phyloP scores from a whole-genome alignment of 2,329 filamentous ascomycete species.

The Dissoconium aciculare region DNA sequence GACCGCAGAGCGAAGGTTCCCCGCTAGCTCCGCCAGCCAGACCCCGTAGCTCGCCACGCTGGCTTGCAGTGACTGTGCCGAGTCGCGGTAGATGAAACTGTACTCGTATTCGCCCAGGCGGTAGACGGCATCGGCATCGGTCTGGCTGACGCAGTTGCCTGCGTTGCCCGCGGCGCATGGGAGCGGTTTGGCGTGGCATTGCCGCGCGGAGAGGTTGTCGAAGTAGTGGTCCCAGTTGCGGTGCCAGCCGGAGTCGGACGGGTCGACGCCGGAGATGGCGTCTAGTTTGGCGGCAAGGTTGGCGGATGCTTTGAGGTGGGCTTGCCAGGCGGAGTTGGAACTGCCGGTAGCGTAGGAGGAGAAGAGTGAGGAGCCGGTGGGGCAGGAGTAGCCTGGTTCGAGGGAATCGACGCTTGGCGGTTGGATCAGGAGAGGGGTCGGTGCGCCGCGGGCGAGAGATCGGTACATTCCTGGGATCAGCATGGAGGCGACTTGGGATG shows the following conservation, averaged over 20 bases:
- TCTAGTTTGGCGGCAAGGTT: slow-evolving; percentile 48
- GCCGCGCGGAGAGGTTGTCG: slow-evolving; percentile 64
- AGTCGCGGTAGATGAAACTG: slow-evolving; percentile 59
- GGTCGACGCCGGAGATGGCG: slow-evolving; percentile 48
- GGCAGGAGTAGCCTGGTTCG: slow-evolving; percentile 58
- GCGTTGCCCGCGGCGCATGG: slow-evolving; percentile 47
- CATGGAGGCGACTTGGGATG: slow-evolving; percentile 65
- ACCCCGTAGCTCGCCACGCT: slow-evolving; percentile 52
- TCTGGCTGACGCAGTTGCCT: slow-evolving; percentile 45
- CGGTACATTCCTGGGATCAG: slow-evolving; percentile 58
- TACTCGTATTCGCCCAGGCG: slow-evolving; percentile 70
- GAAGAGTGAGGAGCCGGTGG: slow-evolving; percentile 33
- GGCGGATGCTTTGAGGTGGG: slow-evolving; percentile 44
- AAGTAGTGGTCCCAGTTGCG: slow-evolving; percentile 66
- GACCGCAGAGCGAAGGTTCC: slow-evolving; percentile 40
- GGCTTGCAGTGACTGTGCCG: slow-evolving; percentile 45
- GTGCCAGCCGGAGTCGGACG: slow-evolving; percentile 48
- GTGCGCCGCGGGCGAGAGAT: slow-evolving; percentile 19
- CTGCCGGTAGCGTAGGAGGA: slow-evolving; percentile 33
- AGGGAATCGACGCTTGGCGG: slow-evolving; percentile 51
- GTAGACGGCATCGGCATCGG: slow-evolving; percentile 54
- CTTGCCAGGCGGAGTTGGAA: slow-evolving; percentile 41
- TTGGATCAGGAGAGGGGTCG: slow-evolving; percentile 32
- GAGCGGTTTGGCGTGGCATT: slow-evolving; percentile 59
- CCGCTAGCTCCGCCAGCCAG: slow-evolving; percentile 56